phyloP scores from a whole-genome alignment of 495 filamentous ascomycete genomes.

The Lasiosphaeria miniovina region DNA sequence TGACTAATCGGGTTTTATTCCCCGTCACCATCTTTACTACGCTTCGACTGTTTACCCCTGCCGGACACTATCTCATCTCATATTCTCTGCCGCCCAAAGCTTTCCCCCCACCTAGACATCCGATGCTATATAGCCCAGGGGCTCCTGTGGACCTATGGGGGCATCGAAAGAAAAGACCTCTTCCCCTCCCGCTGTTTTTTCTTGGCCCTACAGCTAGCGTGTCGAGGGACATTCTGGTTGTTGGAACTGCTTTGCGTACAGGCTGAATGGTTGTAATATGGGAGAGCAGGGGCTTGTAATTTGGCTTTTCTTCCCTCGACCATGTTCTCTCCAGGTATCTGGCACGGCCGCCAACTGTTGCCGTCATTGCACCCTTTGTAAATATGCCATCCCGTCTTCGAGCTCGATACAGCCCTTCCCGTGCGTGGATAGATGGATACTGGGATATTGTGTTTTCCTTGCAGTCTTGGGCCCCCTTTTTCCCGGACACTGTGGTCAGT shows the following conservation, averaged over 20 bases:
- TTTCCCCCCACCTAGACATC: conserved; percentile 20
- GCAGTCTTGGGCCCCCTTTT: background rate
- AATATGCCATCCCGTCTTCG: conserved; percentile 4
- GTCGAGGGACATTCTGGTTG: conserved; percentile 18
- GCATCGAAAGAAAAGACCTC: background rate
- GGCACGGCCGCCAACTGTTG: conserved; percentile 11
- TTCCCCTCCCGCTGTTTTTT: background rate
- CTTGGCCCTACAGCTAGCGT: background rate
- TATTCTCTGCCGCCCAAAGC: conserved; percentile 4
- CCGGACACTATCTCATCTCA: conserved; percentile 11
- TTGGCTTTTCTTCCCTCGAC: conserved; percentile 19
- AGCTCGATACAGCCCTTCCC: background rate
- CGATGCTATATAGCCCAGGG: conserved; percentile 6
- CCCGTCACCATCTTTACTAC: conserved; percentile 12
- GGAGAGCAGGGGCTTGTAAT: conserved; percentile 17
- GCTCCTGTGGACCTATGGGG: background rate
- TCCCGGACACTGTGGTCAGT: background rate
- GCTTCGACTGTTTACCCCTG: conserved; percentile 4
- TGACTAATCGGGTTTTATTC: conserved; percentile 23
- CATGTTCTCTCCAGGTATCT: conserved; percentile 27
- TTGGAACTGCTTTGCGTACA: conserved; percentile 21
- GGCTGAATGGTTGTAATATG: conserved; percentile 33
- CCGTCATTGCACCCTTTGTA: conserved; percentile 2
- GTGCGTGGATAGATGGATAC: conserved; percentile 3
- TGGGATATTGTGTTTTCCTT: conserved; percentile 6